Evolutionary conservation across 2,329 filamentous ascomycete species (phyloP), one percentile per base, ranked within the genome.

Genomic region (Fusarium stilboides): DNA sequence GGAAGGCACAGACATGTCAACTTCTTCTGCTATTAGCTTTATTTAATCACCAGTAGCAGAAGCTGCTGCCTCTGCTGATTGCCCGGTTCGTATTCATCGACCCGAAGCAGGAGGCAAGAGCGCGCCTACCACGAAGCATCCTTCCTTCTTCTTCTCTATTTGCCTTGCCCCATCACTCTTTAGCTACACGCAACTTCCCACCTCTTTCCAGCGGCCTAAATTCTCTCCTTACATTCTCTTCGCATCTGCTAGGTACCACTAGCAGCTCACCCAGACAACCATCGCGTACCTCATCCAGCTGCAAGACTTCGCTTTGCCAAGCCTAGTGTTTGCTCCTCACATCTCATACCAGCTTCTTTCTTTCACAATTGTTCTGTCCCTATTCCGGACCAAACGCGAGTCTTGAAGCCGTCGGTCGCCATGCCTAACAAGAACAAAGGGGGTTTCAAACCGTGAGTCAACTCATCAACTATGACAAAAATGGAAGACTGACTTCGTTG

Each of bases 361-460:
- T n/a, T 10, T 5, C 7, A 44, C 5, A 28, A 14, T 15, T n/a
- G 5, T n/a, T 17, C 15, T 14, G 4, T 17, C 9, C 20, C 42
- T 6, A n/a, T 24, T 44, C 24, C 10, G 40, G 17, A 6, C n/a
- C 24, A n/a, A 44, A 9, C 22, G 17, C 42, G 15, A 17, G 5
- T 26, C 42, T 12, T 8, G 5, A 44, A 22, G 24, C n/a, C 22
- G 9, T 44, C 19, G 8, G 17, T 54, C 36, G 54, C 19, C 43
- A 65, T 69, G 54, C 52, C 57, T 4, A 71, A 64, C 45, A 60
- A 17, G 4, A 59, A 57, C 24, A 69, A 68, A 31, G 55, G 59
- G 17, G 65, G 33, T 24, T 42, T 19, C 12, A 45, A 61, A 20
- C 56, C 63, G 71, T 73, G 47, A 66, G 71, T 71, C 31, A 24